These are phyloP conservation scores for Russula sp. DNA, from an alignment of 768 basidiomycete genomes.

Conservation along the genomic window DNA sequence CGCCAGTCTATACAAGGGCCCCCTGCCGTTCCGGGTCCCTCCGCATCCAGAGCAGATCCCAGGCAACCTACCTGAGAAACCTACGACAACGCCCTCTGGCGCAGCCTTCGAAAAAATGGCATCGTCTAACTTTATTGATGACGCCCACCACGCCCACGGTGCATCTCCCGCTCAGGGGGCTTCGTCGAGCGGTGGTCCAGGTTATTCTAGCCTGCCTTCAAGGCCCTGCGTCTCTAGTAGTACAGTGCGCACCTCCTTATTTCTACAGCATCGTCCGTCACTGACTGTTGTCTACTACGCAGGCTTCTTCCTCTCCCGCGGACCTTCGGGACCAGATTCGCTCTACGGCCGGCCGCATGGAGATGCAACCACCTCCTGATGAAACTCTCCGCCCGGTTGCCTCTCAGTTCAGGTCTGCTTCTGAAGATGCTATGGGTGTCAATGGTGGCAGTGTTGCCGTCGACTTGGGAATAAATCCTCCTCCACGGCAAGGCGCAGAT, in stretches of 20 bases:
- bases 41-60: constrained; percentile 36
- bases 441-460: neutral
- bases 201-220: neutral
- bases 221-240: neutral
- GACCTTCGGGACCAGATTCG: constrained; percentile 1
- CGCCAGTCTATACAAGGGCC: constrained; percentile 58
- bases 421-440: neutral
- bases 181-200: neutral
- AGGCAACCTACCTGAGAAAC: constrained; percentile 16
- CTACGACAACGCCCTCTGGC: neutral
- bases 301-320: neutral
- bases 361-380: neutral
- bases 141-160: neutral
- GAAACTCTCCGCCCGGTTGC: neutral
- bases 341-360: neutral
- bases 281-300: neutral
- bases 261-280: neutral
- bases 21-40: constrained; percentile 31
- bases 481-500: neutral
- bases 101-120: constrained; percentile 2
- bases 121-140: constrained; percentile 15
- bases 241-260: neutral
- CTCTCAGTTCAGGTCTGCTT: constrained; percentile 2
- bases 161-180: neutral
- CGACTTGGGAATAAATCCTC: neutral